Conservation (phyloP, 2,329 filamentous ascomycete species). For the Botryosphaeria agaves region DNA sequence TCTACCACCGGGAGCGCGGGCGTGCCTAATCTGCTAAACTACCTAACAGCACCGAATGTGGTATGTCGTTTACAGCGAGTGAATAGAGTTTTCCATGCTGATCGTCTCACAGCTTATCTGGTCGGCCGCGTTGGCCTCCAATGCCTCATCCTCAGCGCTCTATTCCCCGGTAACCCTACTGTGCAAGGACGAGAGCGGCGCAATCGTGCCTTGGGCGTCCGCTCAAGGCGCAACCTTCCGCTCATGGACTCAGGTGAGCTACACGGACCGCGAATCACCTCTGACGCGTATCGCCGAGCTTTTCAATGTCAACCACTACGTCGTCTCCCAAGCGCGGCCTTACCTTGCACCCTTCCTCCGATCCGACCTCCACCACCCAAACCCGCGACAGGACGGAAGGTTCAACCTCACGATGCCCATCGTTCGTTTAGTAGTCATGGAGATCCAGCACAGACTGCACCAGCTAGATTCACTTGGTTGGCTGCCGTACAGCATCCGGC, state of each 20-base stretch:
- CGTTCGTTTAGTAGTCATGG: slow-evolving; percentile 52
- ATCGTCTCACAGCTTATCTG: slow-evolving; percentile 45
- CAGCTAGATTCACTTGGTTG: slow-evolving; percentile 65
- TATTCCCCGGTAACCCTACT: slow-evolving; percentile 52
- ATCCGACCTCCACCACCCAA: slow-evolving; percentile 60
- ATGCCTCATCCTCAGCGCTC: slow-evolving; percentile 46
- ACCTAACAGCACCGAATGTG: slow-evolving; percentile 83
- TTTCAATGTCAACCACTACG: slow-evolving; percentile 91
- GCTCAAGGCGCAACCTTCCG: slow-evolving; percentile 42
- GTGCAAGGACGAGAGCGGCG: slow-evolving; percentile 59
- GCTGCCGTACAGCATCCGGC: slow-evolving; percentile 50
- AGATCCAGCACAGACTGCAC: slow-evolving; percentile 62
- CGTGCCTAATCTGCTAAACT: slow-evolving; percentile 74
- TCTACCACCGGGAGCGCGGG: slow-evolving; percentile 57
- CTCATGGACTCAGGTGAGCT: slow-evolving; percentile 49
- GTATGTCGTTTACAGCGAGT: slow-evolving; percentile 33
- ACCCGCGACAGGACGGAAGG: slow-evolving; percentile 40
- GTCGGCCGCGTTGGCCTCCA: slow-evolving; percentile 63
- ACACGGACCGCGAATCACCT: slow-evolving; percentile 48
- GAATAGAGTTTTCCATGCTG: neutral
- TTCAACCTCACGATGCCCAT: slow-evolving; percentile 30
- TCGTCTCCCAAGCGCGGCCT: slow-evolving; percentile 80
- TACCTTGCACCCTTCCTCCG: slow-evolving; percentile 77
- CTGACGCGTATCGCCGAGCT: slow-evolving; percentile 60
- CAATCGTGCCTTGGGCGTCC: slow-evolving; percentile 57